Conservation (phyloP, 2,329 filamentous ascomycete species). For the Hypoxylon sp. region DNA sequence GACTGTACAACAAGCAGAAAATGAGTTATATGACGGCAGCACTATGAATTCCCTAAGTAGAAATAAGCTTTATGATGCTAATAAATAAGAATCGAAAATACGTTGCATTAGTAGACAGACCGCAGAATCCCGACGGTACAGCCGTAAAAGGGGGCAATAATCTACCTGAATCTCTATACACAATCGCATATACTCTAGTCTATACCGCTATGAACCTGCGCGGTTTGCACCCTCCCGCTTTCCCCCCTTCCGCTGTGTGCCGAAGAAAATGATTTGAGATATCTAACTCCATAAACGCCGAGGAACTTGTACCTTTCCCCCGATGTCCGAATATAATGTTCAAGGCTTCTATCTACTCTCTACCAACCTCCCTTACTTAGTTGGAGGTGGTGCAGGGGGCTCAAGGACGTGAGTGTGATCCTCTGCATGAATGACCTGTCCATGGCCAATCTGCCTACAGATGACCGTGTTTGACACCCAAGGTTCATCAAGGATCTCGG, state of each 20-base stretch:
- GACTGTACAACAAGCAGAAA: background rate
- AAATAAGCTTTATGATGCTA: background rate
- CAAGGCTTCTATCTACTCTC: conserved; percentile 4
- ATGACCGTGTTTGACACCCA: conserved; percentile 91
- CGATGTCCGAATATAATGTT: conserved; percentile 28
- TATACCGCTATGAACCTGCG: conserved; percentile 50
- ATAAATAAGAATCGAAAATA: conserved; percentile 23
- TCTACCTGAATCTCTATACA: conserved; percentile 46
- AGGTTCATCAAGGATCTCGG: conserved; percentile 87
- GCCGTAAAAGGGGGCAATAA: conserved; percentile 24
- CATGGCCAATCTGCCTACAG: conserved; percentile 82
- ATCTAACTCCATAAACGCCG: conserved; percentile 39
- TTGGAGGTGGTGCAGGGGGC: conserved; percentile 69
- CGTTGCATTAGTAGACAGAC: conserved; percentile 38
- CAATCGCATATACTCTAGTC: conserved; percentile 45
- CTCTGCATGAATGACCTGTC: conserved; percentile 78
- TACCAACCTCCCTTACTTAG: conserved; percentile 49
- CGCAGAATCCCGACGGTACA: conserved; percentile 11
- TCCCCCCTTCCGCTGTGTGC: conserved; percentile 22
- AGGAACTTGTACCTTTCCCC: conserved; percentile 36
- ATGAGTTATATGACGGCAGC: background rate
- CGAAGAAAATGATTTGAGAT: conserved; percentile 23
- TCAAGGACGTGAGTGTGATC: conserved; percentile 90
- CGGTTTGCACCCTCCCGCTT: conserved; percentile 47
- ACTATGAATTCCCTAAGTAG: background rate